Base-by-base conservation (phyloP, 2,329 filamentous ascomycete genomes). In the Cryphonectria radicalis region DNA sequence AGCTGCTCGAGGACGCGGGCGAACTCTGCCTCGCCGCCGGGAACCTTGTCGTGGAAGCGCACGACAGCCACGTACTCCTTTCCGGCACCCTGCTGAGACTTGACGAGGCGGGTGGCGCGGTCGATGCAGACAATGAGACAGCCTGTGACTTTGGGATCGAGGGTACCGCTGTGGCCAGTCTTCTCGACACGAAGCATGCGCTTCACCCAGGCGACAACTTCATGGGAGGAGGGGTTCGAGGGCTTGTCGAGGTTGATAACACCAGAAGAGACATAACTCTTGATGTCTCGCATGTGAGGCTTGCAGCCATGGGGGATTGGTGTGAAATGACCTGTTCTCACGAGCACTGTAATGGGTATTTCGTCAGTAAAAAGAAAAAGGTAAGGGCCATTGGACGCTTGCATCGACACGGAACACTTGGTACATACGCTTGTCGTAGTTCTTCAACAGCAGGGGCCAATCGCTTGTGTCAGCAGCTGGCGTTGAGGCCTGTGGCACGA, bases 201-300 rank as follows among this genome's bases (percentile, higher is more conserved):
- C 91, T 99, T 99, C 77, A 98, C 93, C 96, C 96, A 99, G 76
- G 96, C 95, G 80, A 99, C 96, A 76, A 99, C 96, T 87, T 99
- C 96, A 88, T 99, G 96, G 79, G 92, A 96, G 76, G 95, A 98
- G 69, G 95, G 95, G 86, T 99, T 99, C 68, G 95, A 97, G 71
- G 95, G 96, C 87, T 97, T 97, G 86, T 97, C 93, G 59, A 73
- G 72, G 86, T 99, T 99, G 85, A 99, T 98, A 72, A 99, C 95
- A 84, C 96, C 96, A 75, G 94, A 97, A 82, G 93, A 95, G 81
- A 99, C 91, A 86, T 98, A 99, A 75, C 93, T 94, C 88, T 98
- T 98, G 80, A 99, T 89, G 82, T 98, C 95, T 82, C 96, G 93
- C 84, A 94, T 95, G 80, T 97, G 86, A 70, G 96, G 96, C 74